phyloP scores from a whole-genome alignment of 768 basidiomycete species.

The Lepiota brunneoincarnata region DNA sequence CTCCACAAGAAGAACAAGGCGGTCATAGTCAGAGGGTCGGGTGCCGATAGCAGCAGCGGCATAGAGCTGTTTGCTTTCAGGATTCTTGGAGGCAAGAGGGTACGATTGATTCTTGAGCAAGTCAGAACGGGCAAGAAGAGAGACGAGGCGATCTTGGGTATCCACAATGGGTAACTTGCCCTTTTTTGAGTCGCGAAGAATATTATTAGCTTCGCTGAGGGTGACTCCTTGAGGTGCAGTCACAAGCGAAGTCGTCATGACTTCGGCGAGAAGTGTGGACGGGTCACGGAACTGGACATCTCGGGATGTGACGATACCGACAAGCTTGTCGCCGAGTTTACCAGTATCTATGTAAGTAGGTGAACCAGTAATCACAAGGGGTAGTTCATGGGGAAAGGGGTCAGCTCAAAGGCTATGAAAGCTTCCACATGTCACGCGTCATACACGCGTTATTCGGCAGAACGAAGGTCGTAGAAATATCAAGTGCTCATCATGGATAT shows the following conservation, averaged over 20 bases:
- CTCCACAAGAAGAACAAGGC: slow-evolving; percentile 82
- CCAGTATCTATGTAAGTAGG: slow-evolving; percentile 66
- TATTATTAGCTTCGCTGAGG: slow-evolving; percentile 86
- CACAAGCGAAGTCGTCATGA: slow-evolving; percentile 90
- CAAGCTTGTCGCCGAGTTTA: slow-evolving; percentile 81
- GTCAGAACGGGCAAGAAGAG: slow-evolving; percentile 93
- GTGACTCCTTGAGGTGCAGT: slow-evolving; percentile 89
- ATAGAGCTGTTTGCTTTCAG: slow-evolving; percentile 90
- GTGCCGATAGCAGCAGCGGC: slow-evolving; percentile 96
- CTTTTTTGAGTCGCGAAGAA: slow-evolving; percentile 95
- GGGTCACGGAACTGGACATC: slow-evolving; percentile 91
- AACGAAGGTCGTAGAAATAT: slow-evolving; percentile 76
- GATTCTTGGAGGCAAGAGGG: slow-evolving; percentile 91
- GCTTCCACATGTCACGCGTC: slow-evolving; percentile 74
- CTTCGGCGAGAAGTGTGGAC: slow-evolving; percentile 60
- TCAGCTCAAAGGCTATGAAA: slow-evolving; percentile 35
- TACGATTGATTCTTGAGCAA: slow-evolving; percentile 96
- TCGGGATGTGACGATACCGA: slow-evolving; percentile 95
- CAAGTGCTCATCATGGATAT: slow-evolving; percentile 43
- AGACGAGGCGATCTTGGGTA: slow-evolving; percentile 50
- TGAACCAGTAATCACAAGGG: slow-evolving; percentile 1
- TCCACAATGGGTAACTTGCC: slow-evolving; percentile 86
- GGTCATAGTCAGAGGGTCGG: slow-evolving; percentile 81
- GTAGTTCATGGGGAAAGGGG: slow-evolving; percentile 16
- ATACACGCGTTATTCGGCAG: slow-evolving; percentile 72